Percentiles rank a stretch among this genome's conserved stretches.
Evolutionary conservation across 805 yeast species (phyloP).

Genomic region (Sugiyamaella floridensis): DNA sequence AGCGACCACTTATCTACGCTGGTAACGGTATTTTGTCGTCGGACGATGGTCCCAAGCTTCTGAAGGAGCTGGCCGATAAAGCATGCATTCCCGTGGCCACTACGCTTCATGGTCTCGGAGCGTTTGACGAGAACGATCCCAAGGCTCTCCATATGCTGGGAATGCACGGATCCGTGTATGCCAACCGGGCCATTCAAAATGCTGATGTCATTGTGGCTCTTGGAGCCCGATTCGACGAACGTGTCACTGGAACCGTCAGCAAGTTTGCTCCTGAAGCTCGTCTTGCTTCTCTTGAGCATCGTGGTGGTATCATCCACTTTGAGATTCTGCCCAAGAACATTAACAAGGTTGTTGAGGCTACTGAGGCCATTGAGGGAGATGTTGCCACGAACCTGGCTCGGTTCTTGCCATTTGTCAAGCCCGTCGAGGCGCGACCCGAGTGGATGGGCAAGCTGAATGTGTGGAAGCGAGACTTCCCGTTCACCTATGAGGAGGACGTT

Average conservation of each 20-base stretch:
- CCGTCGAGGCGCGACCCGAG: conserved; percentile 57
- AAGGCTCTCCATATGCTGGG: conserved; percentile 95
- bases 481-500: conserved; percentile 66
- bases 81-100: conserved; percentile 96
- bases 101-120: conserved; percentile 88
- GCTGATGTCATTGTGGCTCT: conserved; percentile 91
- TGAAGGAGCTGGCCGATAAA: conserved; percentile 81
- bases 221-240: conserved; percentile 97
- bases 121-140: conserved; percentile 85
- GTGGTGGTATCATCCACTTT: conserved; percentile 96
- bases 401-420: conserved; percentile 62
- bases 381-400: conserved; percentile 69
- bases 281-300: conserved; percentile 74
- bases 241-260: conserved; percentile 82
- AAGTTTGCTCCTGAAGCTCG: conserved; percentile 93
- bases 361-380: conserved; percentile 96
- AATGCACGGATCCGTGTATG: conserved; percentile 96
- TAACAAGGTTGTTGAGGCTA: conserved; percentile 90
- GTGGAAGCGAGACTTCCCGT: conserved; percentile 87
- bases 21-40: conserved; percentile 86
- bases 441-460: conserved; percentile 71
- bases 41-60: conserved; percentile 68
- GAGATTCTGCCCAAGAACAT: conserved; percentile 96
- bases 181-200: conserved; percentile 87
- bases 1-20: conserved; percentile 81